A percentile compares a stretch with the other conserved stretches of the same genome.
These are phyloP conservation scores for Lodderomyces beijingensis DNA, from an alignment of 1,139 yeast species.

Conservation along the genomic window DNA sequence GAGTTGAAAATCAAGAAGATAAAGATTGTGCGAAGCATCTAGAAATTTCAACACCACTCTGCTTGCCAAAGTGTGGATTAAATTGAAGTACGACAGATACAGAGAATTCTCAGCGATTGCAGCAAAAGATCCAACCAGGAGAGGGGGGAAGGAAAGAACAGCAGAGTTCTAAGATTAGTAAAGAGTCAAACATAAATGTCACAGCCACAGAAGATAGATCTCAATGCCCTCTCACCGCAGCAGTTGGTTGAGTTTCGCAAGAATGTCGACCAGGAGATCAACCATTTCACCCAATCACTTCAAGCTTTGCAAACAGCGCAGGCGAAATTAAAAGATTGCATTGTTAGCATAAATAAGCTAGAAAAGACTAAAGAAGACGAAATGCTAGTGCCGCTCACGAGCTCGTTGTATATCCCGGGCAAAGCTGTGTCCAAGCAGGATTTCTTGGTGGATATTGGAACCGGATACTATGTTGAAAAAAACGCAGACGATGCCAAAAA, in stretches of 20 bases:
- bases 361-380: constrained; percentile 34
- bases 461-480: constrained; percentile 92
- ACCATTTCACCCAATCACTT: constrained; percentile 79
- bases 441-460: constrained; percentile 91
- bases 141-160: too few species aligned
- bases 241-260: constrained; percentile 82
- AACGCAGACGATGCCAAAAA: constrained; percentile 58
- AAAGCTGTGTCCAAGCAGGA: constrained; percentile 55
- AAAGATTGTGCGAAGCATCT: too few species aligned
- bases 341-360: constrained; percentile 60
- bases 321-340: constrained; percentile 77
- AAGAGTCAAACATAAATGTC: constrained; percentile 11
- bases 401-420: constrained; percentile 89
- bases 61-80: too few species aligned
- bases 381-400: constrained; percentile 83
- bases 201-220: constrained; percentile 41
- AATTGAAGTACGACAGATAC: too few species aligned
- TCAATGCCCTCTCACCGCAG: constrained; percentile 70
- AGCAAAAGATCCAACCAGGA: too few species aligned
- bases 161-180: neutral
- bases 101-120: too few species aligned
- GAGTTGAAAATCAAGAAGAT: too few species aligned
- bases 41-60: too few species aligned
- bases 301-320: constrained; percentile 85
- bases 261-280: constrained; percentile 79